Conservation (phyloP, 108 stramenopile genomes). For the Discostella pseudostelligera region DNA sequence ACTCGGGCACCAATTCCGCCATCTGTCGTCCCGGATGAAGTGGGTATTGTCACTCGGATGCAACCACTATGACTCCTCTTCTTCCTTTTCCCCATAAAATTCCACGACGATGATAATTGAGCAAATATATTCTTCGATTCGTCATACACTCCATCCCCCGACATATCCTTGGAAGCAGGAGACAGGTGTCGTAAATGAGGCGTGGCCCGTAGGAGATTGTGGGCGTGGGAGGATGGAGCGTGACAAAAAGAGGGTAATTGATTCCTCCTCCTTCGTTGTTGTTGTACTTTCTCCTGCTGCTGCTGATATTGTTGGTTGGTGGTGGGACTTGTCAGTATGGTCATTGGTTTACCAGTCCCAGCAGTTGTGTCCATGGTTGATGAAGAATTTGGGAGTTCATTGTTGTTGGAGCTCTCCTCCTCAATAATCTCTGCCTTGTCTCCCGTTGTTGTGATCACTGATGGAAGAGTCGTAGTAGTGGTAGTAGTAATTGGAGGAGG, state of each 20-base stretch:
- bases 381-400: no score
- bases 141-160: slow-evolving; percentile 35
- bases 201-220: slow-evolving; percentile 65
- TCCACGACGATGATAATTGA: background rate
- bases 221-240: slow-evolving; percentile 52
- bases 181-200: slow-evolving; percentile 79
- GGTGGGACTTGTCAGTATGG: no score
- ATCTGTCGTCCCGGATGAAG: no score
- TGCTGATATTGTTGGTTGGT: background rate
- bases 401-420: no score
- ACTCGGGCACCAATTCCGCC: no score
- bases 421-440: no score
- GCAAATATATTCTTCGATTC: slow-evolving; percentile 8
- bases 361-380: no score
- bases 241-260: slow-evolving; percentile 31
- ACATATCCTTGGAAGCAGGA: slow-evolving; percentile 70
- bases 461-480: no score
- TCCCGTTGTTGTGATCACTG: no score
- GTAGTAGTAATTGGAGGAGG: no score
- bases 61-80: background rate
- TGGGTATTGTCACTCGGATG: background rate
- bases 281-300: slow-evolving; percentile 4
- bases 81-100: background rate
- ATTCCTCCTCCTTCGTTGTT: slow-evolving; percentile 6
- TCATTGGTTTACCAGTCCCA: no score